Conservation (phyloP, 164 flowering plant genomes). For the Cinnamomum chago region DNA sequence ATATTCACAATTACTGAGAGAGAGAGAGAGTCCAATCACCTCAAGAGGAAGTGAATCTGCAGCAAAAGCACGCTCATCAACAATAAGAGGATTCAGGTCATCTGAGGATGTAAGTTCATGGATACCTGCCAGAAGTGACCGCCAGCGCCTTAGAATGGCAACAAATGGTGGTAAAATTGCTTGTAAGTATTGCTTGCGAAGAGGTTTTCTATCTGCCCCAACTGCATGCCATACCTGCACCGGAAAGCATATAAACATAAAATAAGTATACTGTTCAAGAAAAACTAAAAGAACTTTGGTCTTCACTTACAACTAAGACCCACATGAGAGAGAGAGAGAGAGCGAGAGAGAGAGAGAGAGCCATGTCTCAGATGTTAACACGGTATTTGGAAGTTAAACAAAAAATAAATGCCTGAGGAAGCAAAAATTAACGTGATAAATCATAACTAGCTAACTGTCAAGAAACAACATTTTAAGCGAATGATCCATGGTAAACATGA, state of each 20-base stretch:
- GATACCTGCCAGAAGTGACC: constrained; percentile 91
- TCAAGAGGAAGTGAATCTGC: constrained; percentile 94
- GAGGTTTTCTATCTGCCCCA: constrained; percentile 66
- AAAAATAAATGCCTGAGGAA: neutral
- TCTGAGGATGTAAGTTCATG: constrained; percentile 91
- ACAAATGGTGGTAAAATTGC: constrained; percentile 94
- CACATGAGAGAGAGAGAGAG: neutral
- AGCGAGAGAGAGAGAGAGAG: neutral
- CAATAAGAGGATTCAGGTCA: constrained; percentile 83
- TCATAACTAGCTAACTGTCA: too few relatives aligned
- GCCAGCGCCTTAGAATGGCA: constrained; percentile 90
- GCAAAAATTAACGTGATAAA: neutral
- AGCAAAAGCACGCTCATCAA: constrained; percentile 91
- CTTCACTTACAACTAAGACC: neutral
- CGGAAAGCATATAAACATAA: constrained; percentile 8
- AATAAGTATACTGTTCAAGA: neutral
- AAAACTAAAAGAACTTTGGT: neutral
- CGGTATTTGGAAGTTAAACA: neutral
- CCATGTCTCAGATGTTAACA: neutral
- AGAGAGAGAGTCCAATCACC: constrained; percentile 40
- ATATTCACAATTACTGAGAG: too few relatives aligned
- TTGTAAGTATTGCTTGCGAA: constrained; percentile 88
- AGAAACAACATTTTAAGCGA: too few relatives aligned
- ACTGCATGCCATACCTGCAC: constrained; percentile 95
- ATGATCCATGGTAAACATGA: too few relatives aligned